A percentile compares a stretch with the other conserved stretches of the same genome.
phyloP scores from a whole-genome alignment of 345 rosid species.

The Pelargonium nanum region DNA sequence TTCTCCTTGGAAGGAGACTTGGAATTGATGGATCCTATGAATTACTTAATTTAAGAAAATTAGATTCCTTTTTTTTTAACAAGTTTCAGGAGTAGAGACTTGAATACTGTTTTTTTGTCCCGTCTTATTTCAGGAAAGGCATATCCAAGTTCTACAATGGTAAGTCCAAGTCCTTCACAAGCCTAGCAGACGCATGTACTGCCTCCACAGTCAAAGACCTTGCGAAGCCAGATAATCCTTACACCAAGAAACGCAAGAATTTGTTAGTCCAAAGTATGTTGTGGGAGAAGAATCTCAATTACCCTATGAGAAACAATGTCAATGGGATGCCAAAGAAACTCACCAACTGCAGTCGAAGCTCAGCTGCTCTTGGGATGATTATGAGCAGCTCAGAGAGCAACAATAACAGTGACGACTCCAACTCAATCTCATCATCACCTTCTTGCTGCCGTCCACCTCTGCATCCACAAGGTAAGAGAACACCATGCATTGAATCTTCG shows the following conservation, averaged over 20 bases:
- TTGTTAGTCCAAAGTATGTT: neutral
- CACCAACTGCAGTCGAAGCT: slow-evolving; percentile 5
- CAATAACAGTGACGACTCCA: slow-evolving; percentile 7
- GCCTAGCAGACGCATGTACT: slow-evolving; percentile 5
- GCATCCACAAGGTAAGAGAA: slow-evolving; percentile 20
- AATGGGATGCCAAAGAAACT: neutral
- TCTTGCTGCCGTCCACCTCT: slow-evolving; percentile 25
- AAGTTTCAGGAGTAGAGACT: neutral
- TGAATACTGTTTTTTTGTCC: neutral
- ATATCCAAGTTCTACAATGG: slow-evolving; percentile 2
- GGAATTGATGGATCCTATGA: too few relatives aligned
- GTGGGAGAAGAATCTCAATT: neutral
- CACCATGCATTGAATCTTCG: slow-evolving; percentile 9
- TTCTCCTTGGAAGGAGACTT: too few relatives aligned
- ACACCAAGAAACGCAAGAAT: neutral
- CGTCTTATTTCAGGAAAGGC: slow-evolving; percentile 1
- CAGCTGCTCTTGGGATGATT: neutral
- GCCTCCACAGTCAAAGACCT: neutral
- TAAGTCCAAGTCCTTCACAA: neutral
- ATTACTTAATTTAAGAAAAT: too few relatives aligned
- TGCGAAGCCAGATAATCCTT: slow-evolving; percentile 8
- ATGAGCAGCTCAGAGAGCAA: slow-evolving; percentile 3
- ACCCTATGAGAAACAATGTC: neutral
- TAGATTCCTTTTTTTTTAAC: neutral
- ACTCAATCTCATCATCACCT: slow-evolving; percentile 4